Evolutionary conservation across 345 rosid genomes (phyloP), one percentile per base, ranked within the genome.

Genomic region (Kernera saxatilis): DNA sequence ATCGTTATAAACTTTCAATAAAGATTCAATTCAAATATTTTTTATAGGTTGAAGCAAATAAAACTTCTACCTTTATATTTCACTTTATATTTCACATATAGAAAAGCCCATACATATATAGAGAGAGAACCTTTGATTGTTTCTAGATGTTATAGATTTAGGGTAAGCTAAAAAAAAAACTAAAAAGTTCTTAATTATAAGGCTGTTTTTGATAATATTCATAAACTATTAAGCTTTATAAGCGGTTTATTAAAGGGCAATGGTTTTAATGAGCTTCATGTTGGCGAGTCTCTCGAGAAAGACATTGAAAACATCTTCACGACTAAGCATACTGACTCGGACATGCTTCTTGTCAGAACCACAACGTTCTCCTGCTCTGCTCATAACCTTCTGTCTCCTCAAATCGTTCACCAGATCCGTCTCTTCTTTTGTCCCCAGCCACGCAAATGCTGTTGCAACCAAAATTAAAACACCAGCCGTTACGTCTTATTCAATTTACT

Each of bases 391-490:
- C 6, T 78, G 79, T 40, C 39, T 83, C 57, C 77, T 79, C 19
- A 93, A 27, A 3, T 87, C 69, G n/a, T 64, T 66, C 50, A 66
- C 89, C 11, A 73, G 69, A 70, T 89, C 86, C 45, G 43, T 39
- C 12, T 71, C 84, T 30, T 84, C 87, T 54, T 87, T 80, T 82
- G 86, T 76, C 75, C 86, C 80, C 69, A 93, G 13, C 97, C 97
- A 91, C 37, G 92, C 98, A 77, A 91, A 93, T 22, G 86, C 98
- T 93, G 80, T 97, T 93, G 80, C 7, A 25, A 60, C 9, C 27
- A 14, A 17, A 44, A 22, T 8, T 7, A 18, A 41, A 45, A 67
- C 44, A 37, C 48, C 48, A 27, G 67, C 8, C 58, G 70, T 67
- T 59, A 60, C 69, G 63, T 67, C 69, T 43, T 67, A 33, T 22